Evolutionary conservation across 495 filamentous ascomycete genomes (phyloP), one percentile per base, ranked within the genome.

Genomic region (Penicillium subrubescens): DNA sequence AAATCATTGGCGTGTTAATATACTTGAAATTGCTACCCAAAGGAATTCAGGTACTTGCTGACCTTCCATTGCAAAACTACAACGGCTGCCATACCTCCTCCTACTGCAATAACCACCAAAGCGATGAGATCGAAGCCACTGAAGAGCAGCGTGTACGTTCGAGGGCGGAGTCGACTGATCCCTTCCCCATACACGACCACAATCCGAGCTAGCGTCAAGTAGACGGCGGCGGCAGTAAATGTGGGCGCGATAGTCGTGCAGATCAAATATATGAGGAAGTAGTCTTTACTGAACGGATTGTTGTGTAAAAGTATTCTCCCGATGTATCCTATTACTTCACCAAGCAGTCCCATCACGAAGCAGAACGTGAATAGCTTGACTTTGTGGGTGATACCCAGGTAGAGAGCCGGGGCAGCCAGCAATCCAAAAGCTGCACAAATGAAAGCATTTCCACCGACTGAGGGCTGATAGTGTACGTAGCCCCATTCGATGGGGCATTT

Each of bases 181-280:
- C 73, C 61, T 27, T 76, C 68, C 37, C 84, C 82, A 62, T 83
- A 82, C 27, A 82, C 69, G 7, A 74, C 75, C 60, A 88, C 76
- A 59, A 87, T 82, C 23, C 83, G 79, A 8, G 79, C 77, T 2
- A 88, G 79, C 72, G 79, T 84, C 31, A 88, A 73, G 68, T 88
- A 88, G 64, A 88, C 81, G 19, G 76, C 78, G 14, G 84, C 86
- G 35, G 79, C 77, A 62, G 88, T 72, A 68, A 88, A 84, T 29
- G 27, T 31, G 7, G 59, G 84, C 84, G 10, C 85, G 84, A 4
- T 76, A 83, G 51, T 54, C 15, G 51, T 31, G 29, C 51, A 54
- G 25, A 56, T 55, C 34, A 71, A 70, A 35, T 69, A 77, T 74
- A 79, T 71, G n/a, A 84, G 71, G 54, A 81, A 82, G 15, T 57